Percentiles rank a stretch among this genome's conserved stretches.
Conservation (phyloP, 2,329 filamentous ascomycete species). For the Diplodia mutila region DNA sequence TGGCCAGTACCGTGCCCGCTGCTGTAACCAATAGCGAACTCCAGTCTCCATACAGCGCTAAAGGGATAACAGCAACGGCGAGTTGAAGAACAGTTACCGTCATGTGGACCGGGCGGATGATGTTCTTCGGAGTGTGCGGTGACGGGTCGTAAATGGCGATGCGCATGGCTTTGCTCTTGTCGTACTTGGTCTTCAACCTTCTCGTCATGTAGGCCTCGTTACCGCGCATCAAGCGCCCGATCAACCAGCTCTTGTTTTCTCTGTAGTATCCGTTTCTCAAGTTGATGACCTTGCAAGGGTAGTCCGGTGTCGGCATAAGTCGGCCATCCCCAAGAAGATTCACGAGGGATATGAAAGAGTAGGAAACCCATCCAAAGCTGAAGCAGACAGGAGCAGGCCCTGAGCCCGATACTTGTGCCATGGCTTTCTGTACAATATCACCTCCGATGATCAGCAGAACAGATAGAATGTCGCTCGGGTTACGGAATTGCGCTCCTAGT, state of each 20-base stretch:
- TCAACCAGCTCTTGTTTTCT: neutral
- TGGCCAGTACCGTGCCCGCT: neutral
- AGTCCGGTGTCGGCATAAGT: neutral
- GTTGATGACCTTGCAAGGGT: neutral
- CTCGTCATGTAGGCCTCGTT: neutral
- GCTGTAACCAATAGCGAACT: neutral
- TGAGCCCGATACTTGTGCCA: neutral
- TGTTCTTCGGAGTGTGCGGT: neutral
- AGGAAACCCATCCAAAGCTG: neutral
- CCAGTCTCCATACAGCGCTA: neutral
- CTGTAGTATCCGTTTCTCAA: too few relatives aligned
- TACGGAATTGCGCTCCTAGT: too few relatives aligned
- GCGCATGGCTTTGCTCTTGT: neutral
- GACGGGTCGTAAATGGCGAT: neutral
- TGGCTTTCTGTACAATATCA: too few relatives aligned
- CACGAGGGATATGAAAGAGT: neutral
- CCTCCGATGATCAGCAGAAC: too few relatives aligned
- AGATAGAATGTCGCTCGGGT: too few relatives aligned
- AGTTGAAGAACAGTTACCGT: neutral
- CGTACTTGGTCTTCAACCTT: neutral
- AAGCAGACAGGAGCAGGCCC: neutral
- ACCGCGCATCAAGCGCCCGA: neutral
- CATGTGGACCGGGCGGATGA: neutral
- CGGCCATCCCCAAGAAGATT: neutral
- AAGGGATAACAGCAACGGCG: neutral